A percentile compares a stretch with the other conserved stretches of the same genome.
phyloP scores from a whole-genome alignment of 139 green algal species.

The Bryopsis sp. region DNA sequence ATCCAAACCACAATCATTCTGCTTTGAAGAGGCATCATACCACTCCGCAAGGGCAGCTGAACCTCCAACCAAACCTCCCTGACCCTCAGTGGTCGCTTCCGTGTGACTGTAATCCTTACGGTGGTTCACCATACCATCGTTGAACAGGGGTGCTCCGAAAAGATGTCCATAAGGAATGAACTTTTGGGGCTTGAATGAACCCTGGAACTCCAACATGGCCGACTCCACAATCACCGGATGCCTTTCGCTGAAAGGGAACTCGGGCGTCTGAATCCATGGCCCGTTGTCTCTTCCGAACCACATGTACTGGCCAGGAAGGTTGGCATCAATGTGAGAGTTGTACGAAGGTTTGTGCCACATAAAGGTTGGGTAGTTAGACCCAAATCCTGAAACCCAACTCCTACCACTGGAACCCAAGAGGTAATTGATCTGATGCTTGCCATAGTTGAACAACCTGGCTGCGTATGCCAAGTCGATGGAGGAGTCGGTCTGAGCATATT shows the following conservation, averaged over 20 bases:
- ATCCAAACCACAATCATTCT: no score
- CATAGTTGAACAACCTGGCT: neutral
- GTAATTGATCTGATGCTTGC: slow-evolving; percentile 4
- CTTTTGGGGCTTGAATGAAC: neutral
- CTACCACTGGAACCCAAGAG: neutral
- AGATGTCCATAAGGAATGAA: neutral
- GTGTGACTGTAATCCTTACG: no score
- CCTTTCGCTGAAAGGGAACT: neutral
- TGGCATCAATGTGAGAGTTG: neutral
- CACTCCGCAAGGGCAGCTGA: no score
- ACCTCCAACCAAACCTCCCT: no score
- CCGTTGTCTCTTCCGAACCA: neutral
- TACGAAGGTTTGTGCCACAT: slow-evolving; percentile 2
- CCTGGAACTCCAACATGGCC: neutral
- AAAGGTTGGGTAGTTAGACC: neutral
- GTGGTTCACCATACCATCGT: no score
- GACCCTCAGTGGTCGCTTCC: no score
- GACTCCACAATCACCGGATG: neutral
- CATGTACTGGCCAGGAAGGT: neutral
- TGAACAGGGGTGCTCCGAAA: neutral
- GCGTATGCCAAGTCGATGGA: neutral
- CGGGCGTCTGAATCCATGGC: neutral
- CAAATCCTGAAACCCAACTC: neutral
- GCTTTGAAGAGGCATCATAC: no score
- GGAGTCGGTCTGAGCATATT: no score